Evolutionary conservation across 257 asterid genomes (phyloP), one percentile per base, ranked within the genome.

Genomic region (Nicotiana attenuata): DNA sequence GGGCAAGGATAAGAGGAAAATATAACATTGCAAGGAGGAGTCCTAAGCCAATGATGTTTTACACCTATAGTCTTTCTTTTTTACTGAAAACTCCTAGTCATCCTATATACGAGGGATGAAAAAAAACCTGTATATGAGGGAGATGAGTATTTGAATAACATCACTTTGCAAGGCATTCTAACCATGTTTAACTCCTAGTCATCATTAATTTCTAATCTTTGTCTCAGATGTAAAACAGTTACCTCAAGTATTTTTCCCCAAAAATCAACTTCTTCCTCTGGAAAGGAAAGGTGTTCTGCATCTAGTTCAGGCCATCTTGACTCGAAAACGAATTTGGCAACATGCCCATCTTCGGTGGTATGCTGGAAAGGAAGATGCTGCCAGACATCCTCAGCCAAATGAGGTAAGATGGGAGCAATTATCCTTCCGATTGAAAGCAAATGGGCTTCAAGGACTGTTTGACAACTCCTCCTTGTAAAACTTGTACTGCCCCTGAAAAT

Each of bases 381-480:
- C 99, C 99, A 96, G 50, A 94, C 95, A 79, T 96, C 99, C 85
- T 96, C 99, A 0, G 99, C 97, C 86, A 96, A 88, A 91, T 96
- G 99, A 3, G 99, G 99, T 83, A 96, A 87, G 81, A 96, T 94
- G 9, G 99, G 99, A 77, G 99, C 97, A 80, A 96, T 83, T 78
- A 92, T 88, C 83, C 97, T 92, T 63, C 89, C 92, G 28, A 94
- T 57, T 77, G 97, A 88, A 77, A 91, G 91, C 63, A 96, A 81
- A 81, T 94, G 99, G 65, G 90, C 93, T 80, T 97, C 88, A 69
- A 96, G 97, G 83, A 94, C 99, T 50, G 97, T 96, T 87, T 96
- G 99, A 56, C 99, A 96, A 87, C 97, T 94, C 83, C 97, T 92
- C 91, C 99, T 90, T 3, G 99, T 93, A 77, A 89, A 83, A 91